phyloP scores from a whole-genome alignment of 1,284 basidiomycete genomes.

The Gomphus bonarii region DNA sequence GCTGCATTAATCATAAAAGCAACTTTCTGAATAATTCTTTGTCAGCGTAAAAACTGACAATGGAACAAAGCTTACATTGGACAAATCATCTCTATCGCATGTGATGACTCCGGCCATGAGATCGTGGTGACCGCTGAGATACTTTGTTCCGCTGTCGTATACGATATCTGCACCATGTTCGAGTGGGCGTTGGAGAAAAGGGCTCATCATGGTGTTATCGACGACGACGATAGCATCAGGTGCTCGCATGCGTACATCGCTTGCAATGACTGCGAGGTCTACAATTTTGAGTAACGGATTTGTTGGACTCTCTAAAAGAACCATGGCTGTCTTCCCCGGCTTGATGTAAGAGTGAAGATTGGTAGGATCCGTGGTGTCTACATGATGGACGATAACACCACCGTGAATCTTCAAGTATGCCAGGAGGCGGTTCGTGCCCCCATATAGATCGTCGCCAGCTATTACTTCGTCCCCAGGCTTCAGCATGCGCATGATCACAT shows the following conservation, averaged over 20 bases:
- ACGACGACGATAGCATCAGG: slow-evolving; percentile 84
- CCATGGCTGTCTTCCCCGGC: slow-evolving; percentile 77
- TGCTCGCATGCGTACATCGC: slow-evolving; percentile 71
- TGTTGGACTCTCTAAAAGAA: slow-evolving; percentile 93
- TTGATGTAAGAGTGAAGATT: slow-evolving; percentile 57
- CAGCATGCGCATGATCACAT: slow-evolving; percentile 88
- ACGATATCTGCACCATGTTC: slow-evolving; percentile 96
- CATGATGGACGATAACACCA: slow-evolving; percentile 86
- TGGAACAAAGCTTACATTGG: slow-evolving; percentile 44
- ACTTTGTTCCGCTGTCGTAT: slow-evolving; percentile 98
- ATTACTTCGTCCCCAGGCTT: slow-evolving; percentile 94
- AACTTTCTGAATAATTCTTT: slow-evolving; percentile 46
- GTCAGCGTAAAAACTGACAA: slow-evolving; percentile 18
- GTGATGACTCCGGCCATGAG: slow-evolving; percentile 96
- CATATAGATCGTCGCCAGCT: slow-evolving; percentile 96
- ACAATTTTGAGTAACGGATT: slow-evolving; percentile 96
- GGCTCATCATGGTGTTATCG: slow-evolving; percentile 99
- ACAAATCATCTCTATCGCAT: slow-evolving; percentile 86
- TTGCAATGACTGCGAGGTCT: slow-evolving; percentile 76
- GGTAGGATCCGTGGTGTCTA: slow-evolving; percentile 80
- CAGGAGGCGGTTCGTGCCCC: slow-evolving; percentile 93
- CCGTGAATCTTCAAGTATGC: slow-evolving; percentile 84
- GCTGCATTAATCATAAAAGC: slow-evolving; percentile 93
- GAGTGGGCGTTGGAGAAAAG: slow-evolving; percentile 91
- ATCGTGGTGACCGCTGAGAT: slow-evolving; percentile 96